Evolutionary conservation across 306 rosid species (phyloP), one percentile per base, ranked within the genome.

Genomic region (Cercis canadensis): DNA sequence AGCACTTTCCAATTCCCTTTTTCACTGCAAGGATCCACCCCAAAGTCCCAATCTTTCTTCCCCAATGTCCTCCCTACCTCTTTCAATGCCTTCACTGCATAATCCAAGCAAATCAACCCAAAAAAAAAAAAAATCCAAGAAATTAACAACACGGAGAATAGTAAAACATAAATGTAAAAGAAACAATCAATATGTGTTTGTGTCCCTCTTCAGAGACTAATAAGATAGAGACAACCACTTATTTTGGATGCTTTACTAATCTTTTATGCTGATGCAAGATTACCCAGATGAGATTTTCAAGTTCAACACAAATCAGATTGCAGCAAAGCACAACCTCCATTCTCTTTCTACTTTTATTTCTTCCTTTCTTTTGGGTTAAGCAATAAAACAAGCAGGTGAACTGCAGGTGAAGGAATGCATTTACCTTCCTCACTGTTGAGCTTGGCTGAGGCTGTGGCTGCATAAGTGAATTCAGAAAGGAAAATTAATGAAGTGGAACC

Each of bases 31-130:
- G 97, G 96, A 49, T 90, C 94, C 45, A 81, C 69, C 43, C 78
- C 80, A 76, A 93, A 93, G 59, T 93, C 82, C 98, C 98, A 93
- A 13, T 90, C 94, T 53, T 72, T 92, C 86, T 88, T 90, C 71
- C 98, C 96, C 61, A 93, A 14, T 45, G 87, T 87, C 80, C 63
- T 87, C 67, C 85, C 97, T 69, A 93, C 90, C 76, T 77, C 92
- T 18, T 53, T 82, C 88, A 93, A 61, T 61, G 81, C 90, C 40
- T 74, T 85, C 87, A 88, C 98, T 93, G 86, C 69, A 64, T 55
- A 57, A 80, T 5, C 33, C 53, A 65, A 65, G 7, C 57, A 44
- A 73, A 36, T 18, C 36, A 62, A 24, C 46, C 29, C 29, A 3
- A 8, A n/a, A 46, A 47, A 10, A 47, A 65, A 29, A 10, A 24